A percentile compares a stretch with the other conserved stretches of the same genome.
Conservation (phyloP, 2,329 filamentous ascomycete species). For the Alternaria atra region DNA sequence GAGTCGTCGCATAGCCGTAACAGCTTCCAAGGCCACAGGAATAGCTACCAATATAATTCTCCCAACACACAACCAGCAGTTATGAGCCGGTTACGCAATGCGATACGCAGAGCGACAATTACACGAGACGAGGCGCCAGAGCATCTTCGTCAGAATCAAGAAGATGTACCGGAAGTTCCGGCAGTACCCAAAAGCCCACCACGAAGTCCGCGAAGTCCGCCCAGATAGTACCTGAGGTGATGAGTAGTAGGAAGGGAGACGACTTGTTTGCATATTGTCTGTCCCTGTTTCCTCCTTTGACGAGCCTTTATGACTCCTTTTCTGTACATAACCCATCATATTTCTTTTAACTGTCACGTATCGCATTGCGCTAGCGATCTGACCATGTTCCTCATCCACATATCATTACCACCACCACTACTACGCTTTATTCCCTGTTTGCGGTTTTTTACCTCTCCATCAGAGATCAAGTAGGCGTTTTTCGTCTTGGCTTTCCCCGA, state of each 20-base stretch:
- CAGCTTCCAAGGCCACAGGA: constrained; percentile 35
- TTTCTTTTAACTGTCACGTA: constrained; percentile 1
- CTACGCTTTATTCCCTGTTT: constrained; percentile 3
- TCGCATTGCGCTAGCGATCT: background rate
- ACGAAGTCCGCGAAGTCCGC: constrained; percentile 29
- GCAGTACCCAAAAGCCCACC: constrained; percentile 28
- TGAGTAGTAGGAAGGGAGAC: constrained; percentile 4
- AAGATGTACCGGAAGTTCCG: constrained; percentile 31
- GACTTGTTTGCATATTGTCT: constrained; percentile 10
- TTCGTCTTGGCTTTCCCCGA: background rate
- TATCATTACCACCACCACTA: background rate
- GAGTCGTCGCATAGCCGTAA: constrained; percentile 68
- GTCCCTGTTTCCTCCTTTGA: constrained; percentile 5
- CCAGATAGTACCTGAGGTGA: constrained; percentile 11
- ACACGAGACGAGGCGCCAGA: constrained; percentile 44
- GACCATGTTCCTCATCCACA: constrained; percentile 4
- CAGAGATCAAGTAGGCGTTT: background rate
- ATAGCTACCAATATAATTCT: constrained; percentile 33
- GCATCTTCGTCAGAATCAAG: constrained; percentile 26
- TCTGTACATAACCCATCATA: constrained; percentile 14
- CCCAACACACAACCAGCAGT: constrained; percentile 25
- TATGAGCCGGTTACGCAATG: constrained; percentile 44
- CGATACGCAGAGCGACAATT: constrained; percentile 43
- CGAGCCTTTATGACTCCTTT: constrained; percentile 12
- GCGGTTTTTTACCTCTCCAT: background rate